Percentiles rank a stretch among this genome's conserved stretches.
Evolutionary conservation across 1,139 yeast genomes (phyloP).

Genomic region (Taphrina deformans): DNA sequence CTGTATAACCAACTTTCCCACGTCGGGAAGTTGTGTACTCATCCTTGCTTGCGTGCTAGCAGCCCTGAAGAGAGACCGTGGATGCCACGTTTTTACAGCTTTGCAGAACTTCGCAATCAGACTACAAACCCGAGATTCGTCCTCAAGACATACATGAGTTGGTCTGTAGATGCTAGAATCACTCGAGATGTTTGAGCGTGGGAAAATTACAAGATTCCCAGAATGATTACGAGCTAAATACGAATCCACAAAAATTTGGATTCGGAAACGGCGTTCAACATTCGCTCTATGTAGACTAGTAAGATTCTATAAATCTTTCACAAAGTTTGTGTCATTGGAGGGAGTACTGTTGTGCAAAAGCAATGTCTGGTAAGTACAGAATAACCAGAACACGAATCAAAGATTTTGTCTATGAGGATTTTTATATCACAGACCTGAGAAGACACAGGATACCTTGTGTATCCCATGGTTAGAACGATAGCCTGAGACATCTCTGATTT

Average conservation of each 20-base stretch:
- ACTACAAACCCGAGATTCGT: no score
- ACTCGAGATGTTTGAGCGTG: neutral
- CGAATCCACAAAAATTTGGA: conserved; percentile 1
- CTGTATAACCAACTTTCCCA: conserved; percentile 26
- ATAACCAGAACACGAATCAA: no score
- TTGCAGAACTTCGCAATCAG: no score
- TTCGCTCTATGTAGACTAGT: no score
- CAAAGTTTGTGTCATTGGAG: no score
- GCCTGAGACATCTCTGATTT: conserved; percentile 17
- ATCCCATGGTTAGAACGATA: conserved; percentile 30
- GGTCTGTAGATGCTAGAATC: neutral
- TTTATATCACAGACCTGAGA: conserved; percentile 34
- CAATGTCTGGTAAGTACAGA: neutral
- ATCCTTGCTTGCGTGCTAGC: conserved; percentile 6
- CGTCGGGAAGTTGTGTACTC: conserved; percentile 28
- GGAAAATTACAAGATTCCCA: neutral
- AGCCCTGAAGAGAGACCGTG: neutral
- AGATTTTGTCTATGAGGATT: conserved; percentile 19
- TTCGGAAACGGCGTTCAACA: neutral
- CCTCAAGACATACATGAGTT: no score
- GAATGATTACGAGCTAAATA: neutral
- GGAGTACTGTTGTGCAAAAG: no score
- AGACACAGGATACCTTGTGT: conserved; percentile 17
- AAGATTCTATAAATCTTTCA: no score
- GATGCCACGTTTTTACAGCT: neutral